Conservation (phyloP, 2,329 filamentous ascomycete genomes). For the Verticillium nonalfalfae region DNA sequence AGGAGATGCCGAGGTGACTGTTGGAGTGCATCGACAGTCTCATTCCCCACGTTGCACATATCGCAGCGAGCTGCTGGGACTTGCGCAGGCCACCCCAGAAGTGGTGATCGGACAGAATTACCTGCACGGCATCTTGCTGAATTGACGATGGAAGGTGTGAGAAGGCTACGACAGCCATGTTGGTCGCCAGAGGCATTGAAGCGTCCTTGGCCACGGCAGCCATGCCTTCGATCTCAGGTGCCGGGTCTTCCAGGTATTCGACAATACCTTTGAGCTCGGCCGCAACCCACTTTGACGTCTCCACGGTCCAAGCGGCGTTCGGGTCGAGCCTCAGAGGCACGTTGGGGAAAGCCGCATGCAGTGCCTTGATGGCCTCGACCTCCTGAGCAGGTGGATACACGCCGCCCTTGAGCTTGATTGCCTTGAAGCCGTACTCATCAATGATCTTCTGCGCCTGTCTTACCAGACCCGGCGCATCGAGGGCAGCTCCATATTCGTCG, state of each 20-base stretch:
- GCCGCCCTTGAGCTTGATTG: slow-evolving; percentile 35
- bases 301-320: slow-evolving; percentile 30
- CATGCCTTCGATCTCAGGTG: slow-evolving; percentile 33
- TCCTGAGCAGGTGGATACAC: slow-evolving; percentile 32
- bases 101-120: slow-evolving; percentile 33
- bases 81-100: slow-evolving; percentile 36
- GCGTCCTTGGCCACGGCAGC: slow-evolving; percentile 32
- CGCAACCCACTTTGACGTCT: slow-evolving; percentile 30
- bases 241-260: slow-evolving; percentile 33
- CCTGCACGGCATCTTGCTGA: slow-evolving; percentile 30
- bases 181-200: slow-evolving; percentile 33
- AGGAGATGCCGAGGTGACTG: slow-evolving; percentile 33
- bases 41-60: slow-evolving; percentile 31
- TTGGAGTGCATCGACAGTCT: slow-evolving; percentile 36
- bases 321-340: slow-evolving; percentile 29
- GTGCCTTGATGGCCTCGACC: slow-evolving; percentile 29
- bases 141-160: slow-evolving; percentile 29
- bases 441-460: slow-evolving; percentile 29
- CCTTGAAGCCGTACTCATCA: slow-evolving; percentile 34
- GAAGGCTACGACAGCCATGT: slow-evolving; percentile 36
- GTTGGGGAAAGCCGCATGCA: slow-evolving; percentile 27
- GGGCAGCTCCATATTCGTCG: slow-evolving; percentile 30
- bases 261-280: slow-evolving; percentile 27
- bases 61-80: slow-evolving; percentile 29
- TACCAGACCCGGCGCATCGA: slow-evolving; percentile 25